A percentile compares a stretch with the other conserved stretches of the same genome.
phyloP scores from a whole-genome alignment of 768 basidiomycete species.

The Auriculariales sp. region DNA sequence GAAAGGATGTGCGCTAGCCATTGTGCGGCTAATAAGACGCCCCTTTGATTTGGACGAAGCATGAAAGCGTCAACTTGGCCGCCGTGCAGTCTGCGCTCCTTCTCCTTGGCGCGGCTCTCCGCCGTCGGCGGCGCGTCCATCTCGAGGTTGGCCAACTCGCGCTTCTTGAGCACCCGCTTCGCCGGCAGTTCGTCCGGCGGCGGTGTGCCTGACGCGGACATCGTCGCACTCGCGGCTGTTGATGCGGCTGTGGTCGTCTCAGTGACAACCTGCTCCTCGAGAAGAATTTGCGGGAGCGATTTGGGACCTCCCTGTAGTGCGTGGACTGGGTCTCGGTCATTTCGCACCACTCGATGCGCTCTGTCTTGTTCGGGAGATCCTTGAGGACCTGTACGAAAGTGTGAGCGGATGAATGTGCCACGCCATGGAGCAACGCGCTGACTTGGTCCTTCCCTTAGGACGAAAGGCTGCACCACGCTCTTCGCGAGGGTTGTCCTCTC shows the following conservation, averaged over 20 bases:
- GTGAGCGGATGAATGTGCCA: background rate
- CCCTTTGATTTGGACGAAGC: no score
- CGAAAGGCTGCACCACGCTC: constrained; percentile 99
- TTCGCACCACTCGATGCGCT: constrained; percentile 89
- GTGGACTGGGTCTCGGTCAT: constrained; percentile 73
- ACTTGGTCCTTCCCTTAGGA: constrained; percentile 92
- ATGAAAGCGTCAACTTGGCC: no score
- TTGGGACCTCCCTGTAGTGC: constrained; percentile 76
- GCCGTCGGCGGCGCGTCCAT: no score
- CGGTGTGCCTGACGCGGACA: no score
- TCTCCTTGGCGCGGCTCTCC: no score
- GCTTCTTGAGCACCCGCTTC: no score
- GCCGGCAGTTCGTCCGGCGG: no score
- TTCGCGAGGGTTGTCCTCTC: constrained; percentile 91
- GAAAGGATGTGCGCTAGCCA: no score
- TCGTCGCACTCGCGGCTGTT: constrained; percentile 10
- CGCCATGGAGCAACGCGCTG: no score
- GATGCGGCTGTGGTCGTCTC: constrained; percentile 14
- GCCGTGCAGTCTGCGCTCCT: no score
- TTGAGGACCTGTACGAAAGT: constrained; percentile 52
- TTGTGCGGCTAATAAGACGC: no score
- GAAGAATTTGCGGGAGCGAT: constrained; percentile 71
- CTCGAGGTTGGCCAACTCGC: no score
- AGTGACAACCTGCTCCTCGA: constrained; percentile 25
- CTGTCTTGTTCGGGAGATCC: constrained; percentile 84